Conservation (phyloP, 2,329 filamentous ascomycete genomes). For the Aspergillus fumigatiaffinis region DNA sequence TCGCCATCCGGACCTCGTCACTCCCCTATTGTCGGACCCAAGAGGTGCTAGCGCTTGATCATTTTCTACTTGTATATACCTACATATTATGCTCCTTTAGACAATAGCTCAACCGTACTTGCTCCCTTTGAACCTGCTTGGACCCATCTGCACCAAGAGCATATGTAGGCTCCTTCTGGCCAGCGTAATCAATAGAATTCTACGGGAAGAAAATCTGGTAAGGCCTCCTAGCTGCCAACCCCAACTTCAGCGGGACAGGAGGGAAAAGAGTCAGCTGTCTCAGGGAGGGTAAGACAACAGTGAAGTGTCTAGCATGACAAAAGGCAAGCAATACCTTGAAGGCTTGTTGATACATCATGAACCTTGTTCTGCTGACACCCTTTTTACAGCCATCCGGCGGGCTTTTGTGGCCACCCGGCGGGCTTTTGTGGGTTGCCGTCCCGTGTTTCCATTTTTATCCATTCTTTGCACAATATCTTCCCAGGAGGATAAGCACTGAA, state of each 20-base stretch:
- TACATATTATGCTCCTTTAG: not conserved
- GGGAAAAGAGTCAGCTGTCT: not conserved
- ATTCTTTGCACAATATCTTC: not conserved
- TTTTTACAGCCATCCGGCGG: not conserved
- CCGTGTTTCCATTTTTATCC: not conserved
- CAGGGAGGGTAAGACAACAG: not conserved
- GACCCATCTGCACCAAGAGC: not conserved
- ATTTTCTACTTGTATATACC: not conserved
- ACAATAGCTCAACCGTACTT: not conserved
- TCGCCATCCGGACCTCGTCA: slow-evolving; percentile 18
- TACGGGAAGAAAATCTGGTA: not conserved
- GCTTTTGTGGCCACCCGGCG: not conserved
- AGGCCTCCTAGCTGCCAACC: not conserved
- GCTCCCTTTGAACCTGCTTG: not conserved
- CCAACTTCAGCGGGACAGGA: not conserved
- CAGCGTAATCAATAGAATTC: not conserved
- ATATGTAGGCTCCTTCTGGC: not conserved
- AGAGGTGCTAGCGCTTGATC: slow-evolving; percentile 6
- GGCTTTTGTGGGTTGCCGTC: not conserved
- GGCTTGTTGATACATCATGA: not conserved
- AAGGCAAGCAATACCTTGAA: not conserved
- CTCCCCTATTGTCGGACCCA: slow-evolving; percentile 26
- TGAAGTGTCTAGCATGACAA: not conserved
- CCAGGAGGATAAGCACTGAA: not conserved
- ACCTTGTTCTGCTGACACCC: not conserved